Evolutionary conservation across 164 flowering plant genomes (phyloP).

Genomic region (Stephania cephalantha): DNA sequence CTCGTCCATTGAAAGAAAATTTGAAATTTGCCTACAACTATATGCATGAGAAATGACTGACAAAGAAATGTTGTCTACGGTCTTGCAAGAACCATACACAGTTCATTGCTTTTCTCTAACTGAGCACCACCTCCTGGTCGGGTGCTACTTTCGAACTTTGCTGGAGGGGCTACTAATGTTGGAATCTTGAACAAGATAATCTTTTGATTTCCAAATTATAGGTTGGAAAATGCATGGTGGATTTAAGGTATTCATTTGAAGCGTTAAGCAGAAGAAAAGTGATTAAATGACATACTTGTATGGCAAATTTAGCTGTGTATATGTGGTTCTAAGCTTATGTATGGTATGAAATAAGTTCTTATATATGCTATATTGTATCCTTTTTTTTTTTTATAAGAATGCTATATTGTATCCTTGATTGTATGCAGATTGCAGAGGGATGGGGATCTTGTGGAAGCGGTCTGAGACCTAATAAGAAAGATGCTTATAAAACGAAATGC

Average conservation of each 20-base stretch:
- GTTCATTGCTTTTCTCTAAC: conserved; percentile 90
- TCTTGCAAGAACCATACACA: conserved; percentile 82
- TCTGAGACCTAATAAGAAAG: conserved; percentile 78
- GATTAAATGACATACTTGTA: too few relatives aligned
- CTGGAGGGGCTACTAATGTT: conserved; percentile 91
- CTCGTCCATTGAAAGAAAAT: background rate
- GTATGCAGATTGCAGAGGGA: conserved; percentile 56
- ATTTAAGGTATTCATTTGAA: too few relatives aligned
- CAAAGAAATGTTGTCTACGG: background rate
- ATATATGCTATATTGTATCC: too few relatives aligned
- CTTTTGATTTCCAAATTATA: background rate
- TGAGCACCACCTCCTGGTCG: conserved; percentile 93
- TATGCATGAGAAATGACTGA: background rate
- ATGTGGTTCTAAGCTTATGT: too few relatives aligned
- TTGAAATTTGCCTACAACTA: background rate
- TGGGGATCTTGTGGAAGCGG: conserved; percentile 70
- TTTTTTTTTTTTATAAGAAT: too few relatives aligned
- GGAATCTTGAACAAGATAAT: conserved; percentile 72
- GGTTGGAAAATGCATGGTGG: too few relatives aligned
- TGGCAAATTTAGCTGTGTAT: too few relatives aligned
- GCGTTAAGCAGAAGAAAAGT: too few relatives aligned
- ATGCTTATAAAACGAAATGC: conserved; percentile 73
- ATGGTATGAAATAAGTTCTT: too few relatives aligned
- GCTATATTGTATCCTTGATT: too few relatives aligned
- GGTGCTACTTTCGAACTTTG: conserved; percentile 76